Evolutionary conservation across 148 eudicot genomes (phyloP).

Genomic region (Camellia lanceoleosa): DNA sequence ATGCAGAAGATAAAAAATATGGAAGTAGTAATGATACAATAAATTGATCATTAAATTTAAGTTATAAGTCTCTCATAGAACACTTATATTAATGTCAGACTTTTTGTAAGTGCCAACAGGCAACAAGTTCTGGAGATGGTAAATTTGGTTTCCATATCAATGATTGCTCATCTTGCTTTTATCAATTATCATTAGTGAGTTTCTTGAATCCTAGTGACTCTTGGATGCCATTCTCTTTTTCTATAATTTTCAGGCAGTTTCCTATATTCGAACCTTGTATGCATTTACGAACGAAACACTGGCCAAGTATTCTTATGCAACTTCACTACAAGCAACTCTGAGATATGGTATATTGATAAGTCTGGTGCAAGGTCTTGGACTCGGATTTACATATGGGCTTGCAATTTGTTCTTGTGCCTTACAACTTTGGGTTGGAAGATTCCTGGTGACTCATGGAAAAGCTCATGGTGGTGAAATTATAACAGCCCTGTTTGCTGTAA

Average conservation of each 20-base stretch:
- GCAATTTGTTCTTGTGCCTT: constrained; percentile 98
- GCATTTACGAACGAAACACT: constrained; percentile 93
- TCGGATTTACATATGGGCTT: constrained; percentile 97
- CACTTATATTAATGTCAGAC: background rate
- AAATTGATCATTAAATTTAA: background rate
- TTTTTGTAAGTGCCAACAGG: background rate
- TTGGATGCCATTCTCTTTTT: background rate
- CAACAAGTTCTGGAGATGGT: background rate
- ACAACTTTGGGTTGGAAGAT: constrained; percentile 97
- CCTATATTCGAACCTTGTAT: constrained; percentile 75
- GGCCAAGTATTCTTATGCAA: constrained; percentile 98
- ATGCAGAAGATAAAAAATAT: background rate
- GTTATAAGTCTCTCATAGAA: background rate
- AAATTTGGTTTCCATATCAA: background rate
- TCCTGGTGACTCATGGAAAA: constrained; percentile 62
- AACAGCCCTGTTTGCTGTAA: constrained; percentile 87
- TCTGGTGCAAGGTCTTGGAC: constrained; percentile 99
- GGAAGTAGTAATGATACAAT: background rate
- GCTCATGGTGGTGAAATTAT: constrained; percentile 95
- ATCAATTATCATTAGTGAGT: background rate
- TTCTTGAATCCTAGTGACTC: constrained; percentile 6
- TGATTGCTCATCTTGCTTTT: constrained; percentile 4
- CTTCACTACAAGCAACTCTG: constrained; percentile 92
- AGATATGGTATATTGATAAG: constrained; percentile 97
- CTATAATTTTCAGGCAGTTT: constrained; percentile 66